Base-by-base conservation (phyloP, 345 rosid genomes). In the Acer saccharum region DNA sequence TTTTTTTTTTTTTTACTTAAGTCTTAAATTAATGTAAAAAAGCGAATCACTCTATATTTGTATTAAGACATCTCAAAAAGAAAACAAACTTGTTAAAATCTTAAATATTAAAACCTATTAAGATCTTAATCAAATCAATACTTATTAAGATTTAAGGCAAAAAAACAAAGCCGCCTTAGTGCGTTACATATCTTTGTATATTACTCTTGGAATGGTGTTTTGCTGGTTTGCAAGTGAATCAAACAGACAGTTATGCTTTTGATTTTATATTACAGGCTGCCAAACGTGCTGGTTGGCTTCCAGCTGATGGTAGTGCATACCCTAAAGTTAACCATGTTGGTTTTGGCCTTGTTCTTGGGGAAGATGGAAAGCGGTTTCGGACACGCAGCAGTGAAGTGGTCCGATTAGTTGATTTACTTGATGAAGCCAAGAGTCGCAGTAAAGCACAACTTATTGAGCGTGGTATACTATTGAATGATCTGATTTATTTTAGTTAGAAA, bases 271-370 rank as follows among this genome's bases (percentile, higher is more conserved):
- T 76, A 68, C 89, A 96, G 98, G 97, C 99, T 80, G 97, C 98
- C 60, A 92, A 82, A 78, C 88, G 78, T 81, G 97, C 97, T 25
- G 95, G 94, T 48, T 94, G 97, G 97, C 95, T 96, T 75, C 97
- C 99, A 21, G 71, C 82, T 16, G 85, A 78, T 75, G 90, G 85
- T 74, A 79, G 77, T 35, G 32, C 71, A 21, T 94, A 84, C 70
- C 98, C 99, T 52, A 92, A 85, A 84, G 81, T 83, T 79, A 90
- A 78, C 83, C 99, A 96, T 85, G 98, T 96, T 75, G 93, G 95
- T 65, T 94, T 96, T 88, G 98, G 99, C 70, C 94, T 94, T 81
- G 99, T 96, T 82, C 88, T 87, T 73, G 99, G 99, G 78, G 98
- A 92, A 23, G 99, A 96, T 83, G 90, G 92, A 25, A 96, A 96